Evolutionary conservation across 345 rosid species (phyloP).

Genomic region (Moricandia moricandioides): DNA sequence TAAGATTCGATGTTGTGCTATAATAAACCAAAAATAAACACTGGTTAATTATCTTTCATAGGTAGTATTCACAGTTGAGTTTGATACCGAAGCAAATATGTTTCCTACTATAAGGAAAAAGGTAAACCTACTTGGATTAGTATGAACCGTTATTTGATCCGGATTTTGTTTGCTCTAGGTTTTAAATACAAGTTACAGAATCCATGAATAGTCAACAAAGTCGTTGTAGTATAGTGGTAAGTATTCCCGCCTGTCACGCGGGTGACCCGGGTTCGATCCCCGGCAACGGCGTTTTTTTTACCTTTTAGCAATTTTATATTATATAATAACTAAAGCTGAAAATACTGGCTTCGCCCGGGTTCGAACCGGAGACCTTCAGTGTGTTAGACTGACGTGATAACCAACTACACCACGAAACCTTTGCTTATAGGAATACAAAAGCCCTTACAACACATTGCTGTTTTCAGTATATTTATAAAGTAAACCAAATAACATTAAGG

Average conservation of each 20-base stretch:
- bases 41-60: not conserved
- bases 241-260: conserved; percentile 97
- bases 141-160: not conserved
- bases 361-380: conserved; percentile 98
- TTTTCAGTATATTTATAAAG: not conserved
- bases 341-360: conserved; percentile 61
- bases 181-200: no score
- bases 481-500: not conserved
- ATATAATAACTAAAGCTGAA: not conserved
- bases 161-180: not conserved
- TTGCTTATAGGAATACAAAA: not conserved
- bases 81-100: not conserved
- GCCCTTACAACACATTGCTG: no score
- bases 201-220: not conserved
- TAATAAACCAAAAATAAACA: not conserved
- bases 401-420: conserved; percentile 99
- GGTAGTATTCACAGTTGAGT: not conserved
- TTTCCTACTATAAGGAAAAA: not conserved
- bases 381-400: conserved; percentile 99
- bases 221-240: conserved; percentile 96
- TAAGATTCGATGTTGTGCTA: not conserved
- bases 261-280: conserved; percentile 97
- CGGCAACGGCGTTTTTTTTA: conserved; percentile 66
- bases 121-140: not conserved
- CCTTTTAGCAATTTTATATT: not conserved